These are phyloP conservation scores for Metschnikowia lachancei DNA, from an alignment of 805 yeast genomes.

Conservation along the genomic window DNA sequence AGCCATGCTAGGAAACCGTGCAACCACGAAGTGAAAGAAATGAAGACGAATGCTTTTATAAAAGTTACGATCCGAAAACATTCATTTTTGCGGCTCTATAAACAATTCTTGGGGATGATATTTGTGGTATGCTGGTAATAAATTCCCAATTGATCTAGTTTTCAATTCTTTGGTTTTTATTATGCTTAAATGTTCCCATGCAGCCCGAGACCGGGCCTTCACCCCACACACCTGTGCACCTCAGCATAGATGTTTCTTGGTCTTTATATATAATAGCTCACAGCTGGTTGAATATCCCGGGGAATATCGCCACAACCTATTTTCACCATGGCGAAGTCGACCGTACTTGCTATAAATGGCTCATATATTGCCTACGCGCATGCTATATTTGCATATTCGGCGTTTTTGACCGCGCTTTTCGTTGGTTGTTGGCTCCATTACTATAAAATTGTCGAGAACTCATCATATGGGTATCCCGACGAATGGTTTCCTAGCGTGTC, in stretches of 20 bases:
- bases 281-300: neutral
- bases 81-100: too few species aligned
- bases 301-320: conserved; percentile 1
- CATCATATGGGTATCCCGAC: conserved; percentile 86
- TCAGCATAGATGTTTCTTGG: neutral
- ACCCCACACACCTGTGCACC: conserved; percentile 9
- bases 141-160: too few species aligned
- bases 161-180: too few species aligned
- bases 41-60: too few species aligned
- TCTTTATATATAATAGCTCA: neutral
- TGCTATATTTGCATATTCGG: conserved; percentile 65
- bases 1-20: neutral
- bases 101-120: too few species aligned
- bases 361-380: conserved; percentile 69
- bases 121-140: too few species aligned
- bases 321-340: conserved; percentile 7
- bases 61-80: too few species aligned
- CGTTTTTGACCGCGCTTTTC: conserved; percentile 70
- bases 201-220: neutral
- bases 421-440: conserved; percentile 80
- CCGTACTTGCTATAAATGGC: conserved; percentile 49
- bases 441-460: conserved; percentile 83
- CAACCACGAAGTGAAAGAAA: neutral
- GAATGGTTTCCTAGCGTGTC: conserved; percentile 99
- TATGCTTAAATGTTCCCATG: too few species aligned